Percentiles rank a stretch among this genome's conserved stretches.
phyloP scores from a whole-genome alignment of 805 yeast genomes.

The Aciculoconidium aculeatum region DNA sequence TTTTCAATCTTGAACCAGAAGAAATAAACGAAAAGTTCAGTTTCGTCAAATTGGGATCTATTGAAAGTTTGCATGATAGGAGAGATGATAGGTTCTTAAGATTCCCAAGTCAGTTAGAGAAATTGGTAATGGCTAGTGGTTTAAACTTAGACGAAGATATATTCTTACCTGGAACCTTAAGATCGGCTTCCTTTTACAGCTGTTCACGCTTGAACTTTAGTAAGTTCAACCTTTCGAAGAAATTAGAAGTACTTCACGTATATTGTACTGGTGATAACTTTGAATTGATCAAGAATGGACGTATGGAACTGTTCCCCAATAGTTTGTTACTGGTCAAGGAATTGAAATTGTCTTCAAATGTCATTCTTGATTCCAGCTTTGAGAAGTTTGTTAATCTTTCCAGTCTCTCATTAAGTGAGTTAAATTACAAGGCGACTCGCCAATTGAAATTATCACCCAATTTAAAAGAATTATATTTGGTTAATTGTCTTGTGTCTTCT shows the following conservation, averaged over 20 bases:
- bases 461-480: constrained; percentile 5
- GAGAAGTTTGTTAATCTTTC: constrained; percentile 7
- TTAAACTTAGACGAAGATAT: constrained; percentile 8
- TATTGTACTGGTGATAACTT: constrained; percentile 2
- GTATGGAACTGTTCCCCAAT: constrained; percentile 6
- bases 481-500: constrained; percentile 8
- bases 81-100: no score
- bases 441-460: constrained; percentile 5
- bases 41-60: neutral
- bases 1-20: constrained; percentile 3
- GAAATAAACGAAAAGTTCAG: constrained; percentile 1
- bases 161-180: constrained; percentile 4
- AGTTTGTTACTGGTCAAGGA: constrained; percentile 5
- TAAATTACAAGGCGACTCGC: constrained; percentile 5
- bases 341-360: constrained; percentile 6
- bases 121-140: constrained; percentile 7
- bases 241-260: constrained; percentile 7
- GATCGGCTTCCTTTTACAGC: constrained; percentile 6
- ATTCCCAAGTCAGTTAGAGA: constrained; percentile 5
- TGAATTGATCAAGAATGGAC: constrained; percentile 5
- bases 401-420: constrained; percentile 6
- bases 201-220: constrained; percentile 7
- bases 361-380: constrained; percentile 5
- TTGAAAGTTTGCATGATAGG: neutral
- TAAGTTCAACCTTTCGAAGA: constrained; percentile 9